A percentile compares a stretch with the other conserved stretches of the same genome.
Conservation (phyloP, 805 yeast species). For the Yarrowia sp. region DNA sequence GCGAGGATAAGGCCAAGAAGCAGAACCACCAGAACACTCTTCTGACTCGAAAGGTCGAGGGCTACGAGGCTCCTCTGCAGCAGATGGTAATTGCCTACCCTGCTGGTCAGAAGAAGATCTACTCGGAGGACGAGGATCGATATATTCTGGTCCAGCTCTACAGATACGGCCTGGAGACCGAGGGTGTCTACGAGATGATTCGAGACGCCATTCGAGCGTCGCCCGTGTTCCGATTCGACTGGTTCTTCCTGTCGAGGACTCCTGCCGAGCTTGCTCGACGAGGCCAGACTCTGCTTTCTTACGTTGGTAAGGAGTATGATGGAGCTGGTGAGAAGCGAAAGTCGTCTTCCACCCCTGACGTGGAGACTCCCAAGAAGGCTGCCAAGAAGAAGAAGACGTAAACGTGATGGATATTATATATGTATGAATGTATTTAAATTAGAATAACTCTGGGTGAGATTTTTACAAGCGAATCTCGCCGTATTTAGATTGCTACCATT, state of each 20-base stretch:
- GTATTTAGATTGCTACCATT: background rate
- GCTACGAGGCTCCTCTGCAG: conserved; percentile 69
- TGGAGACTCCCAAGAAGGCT: conserved; percentile 20
- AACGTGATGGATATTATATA: background rate
- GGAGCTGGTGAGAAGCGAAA: conserved; percentile 33
- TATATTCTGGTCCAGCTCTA: conserved; percentile 74
- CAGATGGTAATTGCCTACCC: conserved; percentile 70
- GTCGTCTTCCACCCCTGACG: conserved; percentile 20
- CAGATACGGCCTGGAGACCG: conserved; percentile 72
- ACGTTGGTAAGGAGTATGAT: conserved; percentile 69
- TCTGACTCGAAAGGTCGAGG: conserved; percentile 66
- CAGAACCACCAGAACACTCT: conserved; percentile 70
- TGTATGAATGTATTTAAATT: conserved; percentile 19
- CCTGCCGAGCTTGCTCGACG: conserved; percentile 77
- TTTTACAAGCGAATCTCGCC: no score
- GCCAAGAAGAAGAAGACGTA: conserved; percentile 24
- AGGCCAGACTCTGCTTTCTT: conserved; percentile 70
- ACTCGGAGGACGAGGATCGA: conserved; percentile 85
- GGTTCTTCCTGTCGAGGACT: conserved; percentile 76
- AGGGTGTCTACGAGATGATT: conserved; percentile 71
- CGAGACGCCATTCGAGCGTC: conserved; percentile 65
- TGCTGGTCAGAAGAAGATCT: conserved; percentile 66
- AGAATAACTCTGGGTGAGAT: background rate
- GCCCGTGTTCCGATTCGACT: conserved; percentile 79
- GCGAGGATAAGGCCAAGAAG: conserved; percentile 74